Evolutionary conservation across 306 rosid genomes (phyloP), one percentile per base, ranked within the genome.

Genomic region (Glycyrrhiza uralensis): DNA sequence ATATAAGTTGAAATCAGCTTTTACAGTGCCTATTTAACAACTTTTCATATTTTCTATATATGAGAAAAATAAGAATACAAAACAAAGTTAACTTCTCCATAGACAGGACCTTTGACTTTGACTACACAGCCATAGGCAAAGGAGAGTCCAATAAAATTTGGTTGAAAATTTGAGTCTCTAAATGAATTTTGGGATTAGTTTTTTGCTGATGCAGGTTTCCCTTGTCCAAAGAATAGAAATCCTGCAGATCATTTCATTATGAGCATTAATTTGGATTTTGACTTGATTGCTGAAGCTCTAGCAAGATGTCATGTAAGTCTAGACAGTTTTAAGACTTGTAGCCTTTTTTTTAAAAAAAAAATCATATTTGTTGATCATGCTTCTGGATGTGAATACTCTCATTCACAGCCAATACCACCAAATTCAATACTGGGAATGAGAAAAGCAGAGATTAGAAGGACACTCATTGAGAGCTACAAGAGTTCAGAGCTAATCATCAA

Each of bases 221-320:
- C 90, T 52, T 89, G 96, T 74, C 92, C 96, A 24, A 81, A 80
- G 15, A 81, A 76, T 70, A 86, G 87, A 82, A 92, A 86, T 55
- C 94, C 94, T 66, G 78, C 94, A 0, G 96, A 92, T 71, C 97
- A 92, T 69, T 87, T 86, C 81, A 87, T 92, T 58, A 74, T 88
- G n/a, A 87, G 92, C 56, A 76, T 86, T 11, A 89, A 83, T 77
- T 77, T 81, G 67, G 92, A 89, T 45, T 89, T 87, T 33, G 90
- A 87, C 47, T 30, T 69, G 19, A 78, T 89, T 64, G 32, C 74
- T 57, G 80, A 80, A 80, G 67, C 82, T 6, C 81, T 83, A 65
- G 78, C 79, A 28, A 87, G 79, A 63, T 79, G 83, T 6, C 79
- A 83, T 61, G 72, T 75, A 72, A 69, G 73, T 72, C 42, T 9